These are phyloP conservation scores for Scleroderma bovista DNA, from an alignment of 768 basidiomycete genomes.

Conservation along the genomic window DNA sequence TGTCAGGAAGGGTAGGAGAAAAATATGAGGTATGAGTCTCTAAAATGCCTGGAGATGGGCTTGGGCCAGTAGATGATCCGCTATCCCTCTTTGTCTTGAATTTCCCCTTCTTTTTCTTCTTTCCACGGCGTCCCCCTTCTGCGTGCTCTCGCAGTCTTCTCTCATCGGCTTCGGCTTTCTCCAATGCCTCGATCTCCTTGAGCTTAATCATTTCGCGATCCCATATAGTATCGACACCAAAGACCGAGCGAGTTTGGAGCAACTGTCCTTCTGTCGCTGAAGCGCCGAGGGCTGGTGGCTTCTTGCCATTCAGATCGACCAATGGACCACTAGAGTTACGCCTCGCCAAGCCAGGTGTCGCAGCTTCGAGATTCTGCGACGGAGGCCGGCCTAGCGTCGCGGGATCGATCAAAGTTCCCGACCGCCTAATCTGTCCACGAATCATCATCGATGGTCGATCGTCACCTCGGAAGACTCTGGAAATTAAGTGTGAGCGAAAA, in stretches of 20 bases:
- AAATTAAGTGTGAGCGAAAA: neutral
- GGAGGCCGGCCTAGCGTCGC: constrained; percentile 49
- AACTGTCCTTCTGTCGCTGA: constrained; percentile 30
- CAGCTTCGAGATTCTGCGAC: constrained; percentile 41
- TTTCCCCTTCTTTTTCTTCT: constrained; percentile 37
- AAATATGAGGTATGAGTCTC: constrained; percentile 14
- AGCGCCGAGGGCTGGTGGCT: constrained; percentile 24
- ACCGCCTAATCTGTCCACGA: constrained; percentile 46
- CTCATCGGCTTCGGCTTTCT: constrained; percentile 53
- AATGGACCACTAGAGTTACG: constrained; percentile 61
- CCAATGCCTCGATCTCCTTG: constrained; percentile 66
- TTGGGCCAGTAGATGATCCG: constrained; percentile 23
- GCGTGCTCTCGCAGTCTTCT: constrained; percentile 41
- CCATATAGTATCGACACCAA: constrained; percentile 93
- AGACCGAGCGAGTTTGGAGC: constrained; percentile 67
- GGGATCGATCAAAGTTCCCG: constrained; percentile 73
- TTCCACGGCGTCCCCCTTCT: constrained; percentile 33
- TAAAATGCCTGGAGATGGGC: constrained; percentile 29
- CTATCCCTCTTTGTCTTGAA: constrained; percentile 44
- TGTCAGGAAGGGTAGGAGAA: constrained; percentile 29
- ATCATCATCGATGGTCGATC: constrained; percentile 93
- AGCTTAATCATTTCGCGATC: constrained; percentile 82
- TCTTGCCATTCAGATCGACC: constrained; percentile 51
- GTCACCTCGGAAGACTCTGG: constrained; percentile 84
- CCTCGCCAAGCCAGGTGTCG: constrained; percentile 37